Evolutionary conservation across 306 rosid genomes (phyloP), one percentile per base, ranked within the genome.

Genomic region (Begonia peltatifolia): DNA sequence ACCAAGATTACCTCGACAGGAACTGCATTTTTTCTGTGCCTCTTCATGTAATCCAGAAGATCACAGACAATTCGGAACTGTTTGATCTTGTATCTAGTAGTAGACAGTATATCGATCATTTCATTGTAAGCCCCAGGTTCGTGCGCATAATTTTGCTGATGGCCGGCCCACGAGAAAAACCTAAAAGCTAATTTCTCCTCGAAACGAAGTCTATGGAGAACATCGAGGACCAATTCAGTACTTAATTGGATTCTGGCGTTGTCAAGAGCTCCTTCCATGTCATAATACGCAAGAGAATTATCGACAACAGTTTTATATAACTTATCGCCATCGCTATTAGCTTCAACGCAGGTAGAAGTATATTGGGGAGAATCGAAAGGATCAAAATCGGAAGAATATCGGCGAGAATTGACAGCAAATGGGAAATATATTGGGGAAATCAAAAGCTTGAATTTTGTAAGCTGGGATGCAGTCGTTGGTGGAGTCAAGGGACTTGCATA

Each of bases 61-160:
- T 85, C 94, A 13, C 95, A 85, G 56, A 89, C 87, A 35, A 89
- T 76, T 58, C 95, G 70, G 67, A 89, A 89, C 76, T 82, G 95
- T 72, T 74, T 89, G 9, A 76, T 79, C 67, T 82, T 84, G 60
- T 82, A 76, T 68, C 41, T 80, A 2, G 95, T 82, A 63, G 87
- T 68, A 14, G 97, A 84, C 17, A 89, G 30, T 51, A 80, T 85
- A 43, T 84, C 95, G 51, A 89, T 82, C 97, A 89, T 79, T 42
- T 82, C 93, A 63, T 76, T 82, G 49, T 77, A 89, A 18, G 70
- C 90, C 58, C 55, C 53, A 64, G 72, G 58, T 58, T 88, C 95
- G 14, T 88, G 95, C 15, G 65, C 76, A 69, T 89, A 89, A 61
- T 76, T 76, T 41, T 80, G 84, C 61, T 71, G 87, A 47, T 59